Conservation (phyloP, 768 basidiomycete genomes). For the Phlebiopsis flavidoalba region DNA sequence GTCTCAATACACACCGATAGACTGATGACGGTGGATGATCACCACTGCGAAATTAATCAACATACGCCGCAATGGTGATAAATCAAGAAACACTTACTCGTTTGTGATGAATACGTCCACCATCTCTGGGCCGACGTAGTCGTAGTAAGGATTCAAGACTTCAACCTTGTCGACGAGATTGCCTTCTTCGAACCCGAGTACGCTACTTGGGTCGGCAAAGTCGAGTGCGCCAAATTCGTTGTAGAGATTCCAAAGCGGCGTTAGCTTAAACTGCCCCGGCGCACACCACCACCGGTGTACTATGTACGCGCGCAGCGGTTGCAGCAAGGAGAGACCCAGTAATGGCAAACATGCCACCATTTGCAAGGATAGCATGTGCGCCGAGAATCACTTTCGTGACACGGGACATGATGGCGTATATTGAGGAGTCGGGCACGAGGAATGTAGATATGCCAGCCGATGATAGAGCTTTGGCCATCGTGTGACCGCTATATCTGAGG, state of each 20-base stretch:
- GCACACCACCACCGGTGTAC: constrained; percentile 89
- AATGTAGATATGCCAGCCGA: constrained; percentile 87
- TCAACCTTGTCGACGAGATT: constrained; percentile 82
- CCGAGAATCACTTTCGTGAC: constrained; percentile 96
- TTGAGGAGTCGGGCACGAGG: constrained; percentile 93
- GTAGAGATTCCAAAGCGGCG: constrained; percentile 85
- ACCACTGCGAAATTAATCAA: constrained; percentile 48
- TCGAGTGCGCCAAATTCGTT: constrained; percentile 82
- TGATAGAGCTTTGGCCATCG: constrained; percentile 80
- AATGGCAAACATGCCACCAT: constrained; percentile 92
- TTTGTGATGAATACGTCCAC: constrained; percentile 95
- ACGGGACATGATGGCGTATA: constrained; percentile 94
- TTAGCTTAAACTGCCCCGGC: constrained; percentile 96
- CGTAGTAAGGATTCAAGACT: constrained; percentile 93
- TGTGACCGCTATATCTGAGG: constrained; percentile 74
- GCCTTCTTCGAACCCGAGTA: constrained; percentile 72
- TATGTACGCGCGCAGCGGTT: constrained; percentile 82
- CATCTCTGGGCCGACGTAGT: constrained; percentile 90
- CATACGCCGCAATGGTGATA: background rate
- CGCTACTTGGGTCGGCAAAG: constrained; percentile 66
- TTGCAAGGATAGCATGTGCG: constrained; percentile 93
- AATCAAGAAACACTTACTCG: constrained; percentile 57
- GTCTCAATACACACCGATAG: constrained; percentile 52
- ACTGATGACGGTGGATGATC: constrained; percentile 96
- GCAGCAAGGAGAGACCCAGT: constrained; percentile 83